A percentile compares a stretch with the other conserved stretches of the same genome.
These are phyloP conservation scores for Gossypium herbaceum DNA, from an alignment of 345 rosid species.

Conservation along the genomic window DNA sequence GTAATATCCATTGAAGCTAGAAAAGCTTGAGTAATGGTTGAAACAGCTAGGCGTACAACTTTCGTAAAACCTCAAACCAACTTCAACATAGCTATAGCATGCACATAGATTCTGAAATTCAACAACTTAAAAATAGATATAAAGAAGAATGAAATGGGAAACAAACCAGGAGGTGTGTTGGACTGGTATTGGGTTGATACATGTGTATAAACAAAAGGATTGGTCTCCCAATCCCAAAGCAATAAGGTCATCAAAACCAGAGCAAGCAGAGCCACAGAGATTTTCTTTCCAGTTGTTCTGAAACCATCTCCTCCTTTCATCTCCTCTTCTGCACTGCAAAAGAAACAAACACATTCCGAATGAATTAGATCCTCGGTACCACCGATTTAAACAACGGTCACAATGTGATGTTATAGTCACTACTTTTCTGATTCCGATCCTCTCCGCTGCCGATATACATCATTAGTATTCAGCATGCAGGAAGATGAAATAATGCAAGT, in stretches of 20 bases:
- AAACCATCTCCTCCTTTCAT: neutral
- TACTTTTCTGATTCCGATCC: neutral
- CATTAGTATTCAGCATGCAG: neutral
- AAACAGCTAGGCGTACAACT: too few relatives aligned
- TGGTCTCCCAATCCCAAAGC: neutral
- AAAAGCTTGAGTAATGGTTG: neutral
- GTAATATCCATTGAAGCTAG: too few relatives aligned
- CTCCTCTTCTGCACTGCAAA: neutral
- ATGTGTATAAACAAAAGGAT: neutral
- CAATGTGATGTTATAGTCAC: neutral
- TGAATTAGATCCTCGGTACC: neutral
- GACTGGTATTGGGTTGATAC: neutral
- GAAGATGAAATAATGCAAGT: neutral
- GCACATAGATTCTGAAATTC: neutral
- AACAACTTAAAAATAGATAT: neutral
- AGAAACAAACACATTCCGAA: neutral
- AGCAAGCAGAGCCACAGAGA: neutral
- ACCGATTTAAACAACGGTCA: neutral
- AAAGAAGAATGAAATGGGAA: neutral
- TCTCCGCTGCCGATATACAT: neutral
- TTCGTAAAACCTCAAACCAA: too few relatives aligned
- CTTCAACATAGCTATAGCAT: neutral
- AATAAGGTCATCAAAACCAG: neutral
- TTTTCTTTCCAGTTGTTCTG: neutral
- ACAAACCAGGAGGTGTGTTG: neutral